These are phyloP conservation scores for Dactylellina haptotyla DNA, from an alignment of 2,329 filamentous ascomycete genomes.

Conservation along the genomic window DNA sequence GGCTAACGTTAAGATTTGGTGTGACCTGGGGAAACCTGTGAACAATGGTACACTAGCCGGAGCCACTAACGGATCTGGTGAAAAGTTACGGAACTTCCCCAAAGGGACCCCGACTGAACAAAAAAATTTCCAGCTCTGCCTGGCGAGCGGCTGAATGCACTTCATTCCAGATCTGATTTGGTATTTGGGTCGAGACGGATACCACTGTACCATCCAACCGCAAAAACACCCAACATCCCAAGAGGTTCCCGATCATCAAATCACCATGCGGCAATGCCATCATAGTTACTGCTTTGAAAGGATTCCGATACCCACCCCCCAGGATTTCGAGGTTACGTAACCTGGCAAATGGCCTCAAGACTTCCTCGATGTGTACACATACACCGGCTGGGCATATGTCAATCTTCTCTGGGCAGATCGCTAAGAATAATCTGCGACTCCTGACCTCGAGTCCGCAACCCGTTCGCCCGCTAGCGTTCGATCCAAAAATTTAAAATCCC, in stretches of 20 bases:
- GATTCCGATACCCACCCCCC: background rate
- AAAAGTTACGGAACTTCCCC: slow-evolving; percentile 23
- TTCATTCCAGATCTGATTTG: slow-evolving; percentile 27
- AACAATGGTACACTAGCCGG: background rate
- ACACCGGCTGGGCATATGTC: background rate
- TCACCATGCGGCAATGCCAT: slow-evolving; percentile 26
- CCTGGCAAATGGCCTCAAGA: background rate
- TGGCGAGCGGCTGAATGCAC: slow-evolving; percentile 47
- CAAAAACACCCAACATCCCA: background rate
- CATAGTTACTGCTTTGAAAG: background rate
- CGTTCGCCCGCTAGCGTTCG: too few species aligned
- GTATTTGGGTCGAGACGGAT: slow-evolving; percentile 21
- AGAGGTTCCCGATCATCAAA: background rate
- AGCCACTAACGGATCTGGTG: slow-evolving; percentile 26
- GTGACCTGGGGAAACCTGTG: slow-evolving; percentile 2
- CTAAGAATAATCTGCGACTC: too few species aligned
- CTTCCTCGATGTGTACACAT: background rate
- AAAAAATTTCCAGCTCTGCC: background rate
- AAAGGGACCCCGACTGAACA: slow-evolving; percentile 15
- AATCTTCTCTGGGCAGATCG: slow-evolving; percentile 1
- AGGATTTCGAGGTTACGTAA: background rate
- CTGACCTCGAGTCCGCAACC: too few species aligned
- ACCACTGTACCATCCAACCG: slow-evolving; percentile 19
- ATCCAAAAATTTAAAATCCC: background rate
- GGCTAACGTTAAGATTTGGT: slow-evolving; percentile 38